phyloP scores from a whole-genome alignment of 2,329 filamentous ascomycete species.

The Shiraia sp. region DNA sequence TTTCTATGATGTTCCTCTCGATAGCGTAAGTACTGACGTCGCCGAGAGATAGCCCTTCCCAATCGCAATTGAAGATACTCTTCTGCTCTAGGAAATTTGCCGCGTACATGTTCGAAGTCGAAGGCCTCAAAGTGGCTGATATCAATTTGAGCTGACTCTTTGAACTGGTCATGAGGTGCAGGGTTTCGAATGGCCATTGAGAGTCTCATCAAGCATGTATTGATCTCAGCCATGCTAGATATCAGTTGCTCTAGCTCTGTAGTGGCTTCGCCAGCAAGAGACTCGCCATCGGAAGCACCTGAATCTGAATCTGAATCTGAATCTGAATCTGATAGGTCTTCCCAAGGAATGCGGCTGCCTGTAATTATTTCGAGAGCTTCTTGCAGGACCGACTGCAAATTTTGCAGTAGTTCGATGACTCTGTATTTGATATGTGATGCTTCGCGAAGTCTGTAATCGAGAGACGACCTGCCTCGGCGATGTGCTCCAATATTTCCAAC shows the following conservation, averaged over 20 bases:
- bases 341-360: conserved; percentile 18
- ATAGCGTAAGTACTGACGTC: conserved; percentile 37
- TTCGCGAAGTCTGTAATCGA: conserved; percentile 38
- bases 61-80: conserved; percentile 25
- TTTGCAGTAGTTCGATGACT: conserved; percentile 25
- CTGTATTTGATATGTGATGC: conserved; percentile 28
- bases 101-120: conserved; percentile 29
- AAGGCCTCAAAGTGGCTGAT: conserved; percentile 24
- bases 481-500: conserved; percentile 40
- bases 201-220: conserved; percentile 35
- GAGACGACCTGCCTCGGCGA: conserved; percentile 28
- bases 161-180: conserved; percentile 33
- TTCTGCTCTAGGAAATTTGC: conserved; percentile 27
- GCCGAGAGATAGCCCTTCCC: conserved; percentile 32
- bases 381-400: conserved; percentile 19
- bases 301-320: too few relatives aligned
- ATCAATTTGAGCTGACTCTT: conserved; percentile 19
- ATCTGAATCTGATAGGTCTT: conserved; percentile 20
- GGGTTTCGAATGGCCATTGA: conserved; percentile 37
- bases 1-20: conserved; percentile 32
- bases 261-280: not conserved
- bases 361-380: conserved; percentile 13
- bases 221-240: conserved; percentile 25
- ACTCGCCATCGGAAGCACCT: conserved; percentile 8
- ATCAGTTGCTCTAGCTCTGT: conserved; percentile 27